A percentile compares a stretch with the other conserved stretches of the same genome.
phyloP scores from a whole-genome alignment of 805 yeast species.

The Scheffersomyces amazonensis region DNA sequence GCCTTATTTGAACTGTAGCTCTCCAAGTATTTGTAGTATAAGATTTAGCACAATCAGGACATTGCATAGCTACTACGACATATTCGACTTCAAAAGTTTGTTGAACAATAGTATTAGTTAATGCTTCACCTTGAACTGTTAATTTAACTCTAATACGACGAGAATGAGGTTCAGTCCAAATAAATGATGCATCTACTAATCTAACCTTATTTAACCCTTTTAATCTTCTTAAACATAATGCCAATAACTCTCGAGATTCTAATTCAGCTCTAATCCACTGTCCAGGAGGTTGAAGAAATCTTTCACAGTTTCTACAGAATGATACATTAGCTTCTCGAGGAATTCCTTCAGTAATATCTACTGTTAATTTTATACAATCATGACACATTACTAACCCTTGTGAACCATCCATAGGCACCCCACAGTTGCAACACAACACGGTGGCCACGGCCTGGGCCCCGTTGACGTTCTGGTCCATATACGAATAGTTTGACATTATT shows the following conservation, averaged over 20 bases:
- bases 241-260: constrained; percentile 90
- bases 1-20: constrained; percentile 96
- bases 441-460: constrained; percentile 56
- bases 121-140: constrained; percentile 96
- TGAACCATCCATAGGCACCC: constrained; percentile 97
- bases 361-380: constrained; percentile 92
- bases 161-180: constrained; percentile 99
- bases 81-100: constrained; percentile 94
- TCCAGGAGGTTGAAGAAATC: constrained; percentile 90
- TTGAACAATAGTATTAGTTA: constrained; percentile 86
- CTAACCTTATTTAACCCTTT: constrained; percentile 86
- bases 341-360: constrained; percentile 86
- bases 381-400: constrained; percentile 91
- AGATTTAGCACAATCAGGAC: constrained; percentile 97
- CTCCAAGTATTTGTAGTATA: constrained; percentile 98
- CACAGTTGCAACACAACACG: constrained; percentile 96
- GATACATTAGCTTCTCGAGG: constrained; percentile 93
- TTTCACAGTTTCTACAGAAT: constrained; percentile 95
- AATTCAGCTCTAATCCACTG: constrained; percentile 91
- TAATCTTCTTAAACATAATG: constrained; percentile 82
- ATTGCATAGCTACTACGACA: constrained; percentile 91
- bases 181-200: constrained; percentile 86
- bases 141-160: constrained; percentile 88
- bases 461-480: constrained; percentile 30
- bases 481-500: constrained; percentile 48